A percentile compares a stretch with the other conserved stretches of the same genome.
These are phyloP conservation scores for Tetradesmus obliquus DNA, from an alignment of 139 green algal species.

Conservation along the genomic window DNA sequence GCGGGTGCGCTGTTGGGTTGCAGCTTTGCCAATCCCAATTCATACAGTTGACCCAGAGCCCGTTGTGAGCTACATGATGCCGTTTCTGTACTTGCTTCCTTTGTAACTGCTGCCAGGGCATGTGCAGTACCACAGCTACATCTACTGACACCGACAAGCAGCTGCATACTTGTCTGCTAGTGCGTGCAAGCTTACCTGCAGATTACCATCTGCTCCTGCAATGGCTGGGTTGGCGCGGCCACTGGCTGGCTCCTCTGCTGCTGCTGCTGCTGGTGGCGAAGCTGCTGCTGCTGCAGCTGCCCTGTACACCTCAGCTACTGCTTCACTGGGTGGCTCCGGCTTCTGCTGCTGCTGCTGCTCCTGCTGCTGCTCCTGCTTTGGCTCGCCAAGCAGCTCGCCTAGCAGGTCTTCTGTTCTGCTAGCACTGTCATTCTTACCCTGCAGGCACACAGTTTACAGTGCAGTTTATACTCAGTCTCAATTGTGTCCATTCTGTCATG, in stretches of 20 bases:
- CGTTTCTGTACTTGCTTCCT: too few relatives aligned
- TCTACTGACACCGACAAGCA: background rate
- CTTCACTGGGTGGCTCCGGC: background rate
- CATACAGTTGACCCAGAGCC: too few relatives aligned
- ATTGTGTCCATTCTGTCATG: too few relatives aligned
- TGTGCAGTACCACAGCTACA: background rate
- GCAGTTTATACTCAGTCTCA: too few relatives aligned
- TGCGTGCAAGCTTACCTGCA: background rate
- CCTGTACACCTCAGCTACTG: background rate
- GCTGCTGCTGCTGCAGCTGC: background rate
- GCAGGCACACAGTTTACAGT: background rate
- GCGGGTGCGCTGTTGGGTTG: too few relatives aligned
- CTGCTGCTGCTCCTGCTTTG: conserved; percentile 14
- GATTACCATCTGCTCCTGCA: conserved; percentile 13
- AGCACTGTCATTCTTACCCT: background rate
- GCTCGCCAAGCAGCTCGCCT: background rate
- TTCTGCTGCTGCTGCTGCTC: background rate
- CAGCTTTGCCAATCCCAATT: too few relatives aligned
- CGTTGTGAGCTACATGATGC: too few relatives aligned
- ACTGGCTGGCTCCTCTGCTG: conserved; percentile 5
- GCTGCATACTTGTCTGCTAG: background rate
- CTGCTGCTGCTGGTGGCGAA: background rate
- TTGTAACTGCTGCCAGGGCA: background rate
- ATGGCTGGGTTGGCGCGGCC: conserved; percentile 16
- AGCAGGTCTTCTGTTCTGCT: background rate